Conservation (phyloP, 2,329 filamentous ascomycete genomes). For the Colletotrichum sp. region DNA sequence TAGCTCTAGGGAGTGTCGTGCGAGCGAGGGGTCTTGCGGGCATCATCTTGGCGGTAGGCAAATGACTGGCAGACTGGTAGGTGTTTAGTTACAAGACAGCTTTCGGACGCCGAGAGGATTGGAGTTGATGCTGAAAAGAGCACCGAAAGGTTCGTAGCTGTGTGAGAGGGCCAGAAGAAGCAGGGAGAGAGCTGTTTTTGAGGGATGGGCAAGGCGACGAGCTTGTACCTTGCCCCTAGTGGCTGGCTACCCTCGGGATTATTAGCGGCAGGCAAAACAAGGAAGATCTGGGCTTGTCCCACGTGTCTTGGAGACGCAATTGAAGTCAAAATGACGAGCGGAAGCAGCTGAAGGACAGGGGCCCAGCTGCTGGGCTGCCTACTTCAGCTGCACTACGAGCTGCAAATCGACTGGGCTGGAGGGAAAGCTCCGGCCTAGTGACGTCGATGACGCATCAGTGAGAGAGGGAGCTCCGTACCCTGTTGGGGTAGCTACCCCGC, state of each 20-base stretch:
- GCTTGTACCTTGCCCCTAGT: background rate
- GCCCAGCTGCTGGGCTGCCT: background rate
- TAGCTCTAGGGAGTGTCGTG: slow-evolving; percentile 29
- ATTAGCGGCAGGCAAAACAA: background rate
- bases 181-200: background rate
- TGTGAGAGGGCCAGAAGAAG: background rate
- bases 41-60: slow-evolving; percentile 28
- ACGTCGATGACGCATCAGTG: slow-evolving; percentile 8
- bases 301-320: background rate
- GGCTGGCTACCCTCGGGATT: background rate
- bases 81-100: background rate
- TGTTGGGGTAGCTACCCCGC: background rate
- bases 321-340: slow-evolving; percentile 9
- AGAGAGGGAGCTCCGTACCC: background rate
- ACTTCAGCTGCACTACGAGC: background rate
- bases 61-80: background rate
- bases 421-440: slow-evolving; percentile 11
- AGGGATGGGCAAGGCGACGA: background rate
- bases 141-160: background rate
- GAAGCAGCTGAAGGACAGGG: background rate
- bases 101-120: background rate
- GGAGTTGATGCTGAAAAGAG: background rate
- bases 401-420: background rate
- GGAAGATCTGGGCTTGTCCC: background rate
- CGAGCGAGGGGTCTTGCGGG: slow-evolving; percentile 33